phyloP scores from a whole-genome alignment of 805 yeast species.

The Candida michaelii region DNA sequence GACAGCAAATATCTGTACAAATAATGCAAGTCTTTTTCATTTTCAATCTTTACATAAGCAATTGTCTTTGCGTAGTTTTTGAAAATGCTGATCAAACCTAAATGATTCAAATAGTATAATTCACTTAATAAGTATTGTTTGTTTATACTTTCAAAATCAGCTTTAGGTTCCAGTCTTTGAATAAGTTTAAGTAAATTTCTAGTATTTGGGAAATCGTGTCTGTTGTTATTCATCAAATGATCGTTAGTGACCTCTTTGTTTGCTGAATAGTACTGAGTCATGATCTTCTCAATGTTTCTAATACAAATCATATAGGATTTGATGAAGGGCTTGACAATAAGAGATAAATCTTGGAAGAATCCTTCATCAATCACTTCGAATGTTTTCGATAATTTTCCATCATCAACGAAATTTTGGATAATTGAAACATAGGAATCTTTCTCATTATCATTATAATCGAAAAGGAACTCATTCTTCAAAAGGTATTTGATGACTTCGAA shows the following conservation, averaged over 20 bases:
- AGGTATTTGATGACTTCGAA: conserved; percentile 38
- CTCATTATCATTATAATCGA: conserved; percentile 38
- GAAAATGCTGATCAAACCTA: conserved; percentile 34
- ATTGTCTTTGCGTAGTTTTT: conserved; percentile 42
- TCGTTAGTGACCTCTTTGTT: conserved; percentile 20
- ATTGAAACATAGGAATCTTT: conserved; percentile 29
- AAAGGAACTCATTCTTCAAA: conserved; percentile 42
- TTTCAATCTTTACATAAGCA: conserved; percentile 36
- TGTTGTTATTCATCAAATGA: conserved; percentile 22
- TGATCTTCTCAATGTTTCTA: conserved; percentile 15
- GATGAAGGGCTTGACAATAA: conserved; percentile 16
- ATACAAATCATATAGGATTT: conserved; percentile 23
- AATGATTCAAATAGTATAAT: conserved; percentile 37
- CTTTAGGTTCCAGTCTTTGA: conserved; percentile 20
- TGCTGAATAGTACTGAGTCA: conserved; percentile 11
- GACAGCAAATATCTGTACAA: conserved; percentile 23
- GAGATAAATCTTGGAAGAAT: conserved; percentile 19
- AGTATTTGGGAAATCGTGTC: conserved; percentile 32
- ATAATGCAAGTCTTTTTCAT: conserved; percentile 27
- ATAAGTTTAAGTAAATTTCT: conserved; percentile 29
- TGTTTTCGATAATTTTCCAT: conserved; percentile 17
- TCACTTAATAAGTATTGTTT: conserved; percentile 43
- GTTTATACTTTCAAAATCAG: conserved; percentile 37
- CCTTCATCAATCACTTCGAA: conserved; percentile 23
- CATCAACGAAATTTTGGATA: conserved; percentile 21